Evolutionary conservation across 257 asterid genomes (phyloP).

Genomic region (Knoxia roxburghii): DNA sequence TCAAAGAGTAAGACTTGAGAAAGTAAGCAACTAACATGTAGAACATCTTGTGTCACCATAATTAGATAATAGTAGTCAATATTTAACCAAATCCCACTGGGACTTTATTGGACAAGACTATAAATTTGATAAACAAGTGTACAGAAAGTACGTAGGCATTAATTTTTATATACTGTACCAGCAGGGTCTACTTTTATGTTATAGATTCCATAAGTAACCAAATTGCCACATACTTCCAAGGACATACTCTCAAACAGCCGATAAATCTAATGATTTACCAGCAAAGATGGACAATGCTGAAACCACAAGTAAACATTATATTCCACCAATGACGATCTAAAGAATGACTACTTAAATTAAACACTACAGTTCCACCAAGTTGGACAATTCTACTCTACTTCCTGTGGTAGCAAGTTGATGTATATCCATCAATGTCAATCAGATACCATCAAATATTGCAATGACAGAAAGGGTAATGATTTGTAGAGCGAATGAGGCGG

Average conservation of each 20-base stretch:
- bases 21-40: neutral
- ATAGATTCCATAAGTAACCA: neutral
- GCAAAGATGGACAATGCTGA: neutral
- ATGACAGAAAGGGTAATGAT: too few relatives aligned
- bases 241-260: neutral
- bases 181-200: neutral
- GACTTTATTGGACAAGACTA: neutral
- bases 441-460: too few relatives aligned
- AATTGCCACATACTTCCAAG: neutral
- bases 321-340: neutral
- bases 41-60: neutral
- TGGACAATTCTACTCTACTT: neutral
- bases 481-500: too few relatives aligned
- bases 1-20: conserved; percentile 5
- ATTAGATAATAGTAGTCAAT: neutral
- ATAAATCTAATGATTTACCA: neutral
- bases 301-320: neutral
- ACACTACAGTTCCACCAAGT: neutral
- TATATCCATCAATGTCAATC: neutral
- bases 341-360: neutral
- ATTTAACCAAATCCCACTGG: neutral
- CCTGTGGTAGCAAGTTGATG: neutral
- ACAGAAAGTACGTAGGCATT: neutral
- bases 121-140: too few relatives aligned
- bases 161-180: too few relatives aligned